These are phyloP conservation scores for Colletotrichum sp. DNA, from an alignment of 2,329 filamentous ascomycete genomes.

Conservation along the genomic window DNA sequence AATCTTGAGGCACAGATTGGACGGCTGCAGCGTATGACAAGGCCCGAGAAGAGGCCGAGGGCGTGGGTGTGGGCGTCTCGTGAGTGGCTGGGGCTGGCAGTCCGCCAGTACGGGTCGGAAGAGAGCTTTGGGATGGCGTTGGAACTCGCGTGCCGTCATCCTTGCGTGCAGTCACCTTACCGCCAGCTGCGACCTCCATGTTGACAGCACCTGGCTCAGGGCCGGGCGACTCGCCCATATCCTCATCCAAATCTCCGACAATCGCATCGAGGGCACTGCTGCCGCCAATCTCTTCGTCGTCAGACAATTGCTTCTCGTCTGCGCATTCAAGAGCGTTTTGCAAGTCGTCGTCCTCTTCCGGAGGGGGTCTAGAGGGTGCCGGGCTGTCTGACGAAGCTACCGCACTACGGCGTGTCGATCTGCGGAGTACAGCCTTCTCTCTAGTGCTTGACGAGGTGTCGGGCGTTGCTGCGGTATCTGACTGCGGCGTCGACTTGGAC, in stretches of 20 bases:
- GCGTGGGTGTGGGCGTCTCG: conserved; percentile 51
- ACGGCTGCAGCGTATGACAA: conserved; percentile 87
- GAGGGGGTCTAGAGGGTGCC: conserved; percentile 54
- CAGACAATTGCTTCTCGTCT: conserved; percentile 84
- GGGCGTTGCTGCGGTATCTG: conserved; percentile 45
- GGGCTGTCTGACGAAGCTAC: conserved; percentile 54
- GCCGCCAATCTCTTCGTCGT: conserved; percentile 72
- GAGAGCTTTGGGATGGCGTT: conserved; percentile 72
- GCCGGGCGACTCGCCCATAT: conserved; percentile 74
- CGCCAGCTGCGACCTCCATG: conserved; percentile 84
- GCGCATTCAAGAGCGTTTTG: conserved; percentile 86
- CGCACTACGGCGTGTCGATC: conserved; percentile 66
- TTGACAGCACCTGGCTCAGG: conserved; percentile 88
- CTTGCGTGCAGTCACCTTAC: conserved; percentile 88
- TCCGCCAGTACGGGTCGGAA: conserved; percentile 44
- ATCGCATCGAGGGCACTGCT: conserved; percentile 78
- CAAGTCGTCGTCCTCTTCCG: conserved; percentile 63
- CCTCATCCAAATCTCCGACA: conserved; percentile 88
- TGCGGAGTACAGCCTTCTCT: conserved; percentile 64
- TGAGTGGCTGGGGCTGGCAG: conserved; percentile 43
- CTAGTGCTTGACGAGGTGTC: conserved; percentile 53
- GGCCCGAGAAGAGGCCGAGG: conserved; percentile 63
- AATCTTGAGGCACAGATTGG: conserved; percentile 83
- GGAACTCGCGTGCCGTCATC: conserved; percentile 89
- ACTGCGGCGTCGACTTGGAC: conserved; percentile 46